Conservation (phyloP, 441 rosid genomes). For the Pelargonium cotyledonis region DNA sequence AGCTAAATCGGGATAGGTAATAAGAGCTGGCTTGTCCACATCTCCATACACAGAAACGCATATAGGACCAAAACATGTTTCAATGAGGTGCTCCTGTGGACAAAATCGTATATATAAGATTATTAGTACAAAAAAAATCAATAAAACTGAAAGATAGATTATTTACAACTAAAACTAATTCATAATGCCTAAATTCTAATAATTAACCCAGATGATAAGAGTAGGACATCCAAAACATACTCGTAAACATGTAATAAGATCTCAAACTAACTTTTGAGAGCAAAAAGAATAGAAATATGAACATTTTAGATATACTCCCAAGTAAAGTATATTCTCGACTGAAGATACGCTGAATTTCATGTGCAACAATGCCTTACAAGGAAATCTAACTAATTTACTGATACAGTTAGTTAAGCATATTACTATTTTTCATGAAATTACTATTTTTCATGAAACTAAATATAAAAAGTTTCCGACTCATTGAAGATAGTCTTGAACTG, state of each 20-base stretch:
- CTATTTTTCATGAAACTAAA: too few relatives aligned
- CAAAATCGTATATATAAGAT: background rate
- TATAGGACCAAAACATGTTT: constrained; percentile 20
- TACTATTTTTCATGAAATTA: background rate
- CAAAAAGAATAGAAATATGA: background rate
- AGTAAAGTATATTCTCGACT: constrained; percentile 4
- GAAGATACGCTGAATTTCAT: background rate
- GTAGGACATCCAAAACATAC: background rate
- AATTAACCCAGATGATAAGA: background rate
- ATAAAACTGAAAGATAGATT: background rate
- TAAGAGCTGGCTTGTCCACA: constrained; percentile 28
- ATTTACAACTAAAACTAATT: background rate
- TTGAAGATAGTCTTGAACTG: background rate
- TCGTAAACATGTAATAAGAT: background rate
- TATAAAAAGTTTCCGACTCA: background rate
- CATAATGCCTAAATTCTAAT: background rate
- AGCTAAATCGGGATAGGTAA: constrained; percentile 28
- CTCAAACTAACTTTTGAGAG: background rate
- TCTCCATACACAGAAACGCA: constrained; percentile 26
- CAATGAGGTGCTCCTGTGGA: constrained; percentile 23
- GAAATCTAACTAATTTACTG: background rate
- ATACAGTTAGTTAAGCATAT: background rate
- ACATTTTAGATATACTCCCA: background rate
- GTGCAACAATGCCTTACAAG: background rate
- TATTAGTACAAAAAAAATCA: background rate